A percentile compares a stretch with the other conserved stretches of the same genome.
phyloP scores from a whole-genome alignment of 2,329 filamentous ascomycete species.

The Sporothrix luriei region DNA sequence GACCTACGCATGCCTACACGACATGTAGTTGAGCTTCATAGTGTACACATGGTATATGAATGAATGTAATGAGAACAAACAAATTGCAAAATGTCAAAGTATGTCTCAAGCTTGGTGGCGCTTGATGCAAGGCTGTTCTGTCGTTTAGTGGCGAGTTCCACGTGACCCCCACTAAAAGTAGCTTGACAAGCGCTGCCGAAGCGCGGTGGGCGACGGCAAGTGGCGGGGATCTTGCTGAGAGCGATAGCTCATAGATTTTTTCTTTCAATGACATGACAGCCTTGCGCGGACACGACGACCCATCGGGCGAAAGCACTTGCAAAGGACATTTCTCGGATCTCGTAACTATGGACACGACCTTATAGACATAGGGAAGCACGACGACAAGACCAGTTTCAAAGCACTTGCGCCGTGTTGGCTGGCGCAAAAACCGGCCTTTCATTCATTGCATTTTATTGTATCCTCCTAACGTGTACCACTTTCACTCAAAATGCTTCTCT shows the following conservation, averaged over 20 bases:
- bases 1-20: too few species aligned
- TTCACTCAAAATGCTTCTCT: slow-evolving; percentile 30
- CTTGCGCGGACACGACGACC: background rate
- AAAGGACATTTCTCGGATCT: background rate
- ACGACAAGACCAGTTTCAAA: background rate
- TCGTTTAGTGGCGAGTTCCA: background rate
- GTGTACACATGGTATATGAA: too few species aligned
- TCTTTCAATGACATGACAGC: background rate
- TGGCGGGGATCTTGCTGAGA: background rate
- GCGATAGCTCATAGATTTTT: slow-evolving; percentile 2
- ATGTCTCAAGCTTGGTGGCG: background rate
- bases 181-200: slow-evolving; percentile 7
- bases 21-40: too few species aligned
- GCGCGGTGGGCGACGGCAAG: slow-evolving; percentile 24
- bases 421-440: background rate
- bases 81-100: too few species aligned
- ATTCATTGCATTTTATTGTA: background rate
- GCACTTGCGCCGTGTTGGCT: background rate
- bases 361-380: background rate
- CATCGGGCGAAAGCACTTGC: background rate
- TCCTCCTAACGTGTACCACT: background rate
- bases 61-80: too few species aligned
- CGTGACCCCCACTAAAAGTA: slow-evolving; percentile 17
- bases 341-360: too few species aligned
- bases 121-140: background rate